These are phyloP conservation scores for Leccinum pellstonianum DNA, from an alignment of 768 basidiomycete genomes.

Conservation along the genomic window DNA sequence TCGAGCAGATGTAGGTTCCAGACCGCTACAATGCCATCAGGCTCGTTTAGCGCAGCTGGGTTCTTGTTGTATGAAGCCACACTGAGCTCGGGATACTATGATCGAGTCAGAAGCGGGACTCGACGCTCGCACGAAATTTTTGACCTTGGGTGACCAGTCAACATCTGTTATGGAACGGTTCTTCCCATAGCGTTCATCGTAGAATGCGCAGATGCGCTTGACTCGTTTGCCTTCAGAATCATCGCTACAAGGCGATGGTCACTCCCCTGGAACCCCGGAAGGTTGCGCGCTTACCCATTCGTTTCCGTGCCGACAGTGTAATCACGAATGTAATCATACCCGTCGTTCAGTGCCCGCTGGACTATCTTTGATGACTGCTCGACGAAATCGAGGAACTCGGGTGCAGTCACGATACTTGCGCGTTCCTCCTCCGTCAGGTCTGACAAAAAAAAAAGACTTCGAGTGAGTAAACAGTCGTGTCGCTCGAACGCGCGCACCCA, in stretches of 20 bases:
- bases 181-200: constrained; percentile 86
- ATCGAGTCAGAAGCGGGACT: background rate
- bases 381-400: constrained; percentile 92
- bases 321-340: constrained; percentile 95
- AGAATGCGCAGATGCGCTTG: constrained; percentile 93
- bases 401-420: constrained; percentile 75
- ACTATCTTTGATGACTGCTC: constrained; percentile 94
- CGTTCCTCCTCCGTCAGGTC: constrained; percentile 80
- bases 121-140: constrained; percentile 7
- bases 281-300: constrained; percentile 58
- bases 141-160: constrained; percentile 96
- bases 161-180: constrained; percentile 94
- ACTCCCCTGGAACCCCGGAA: constrained; percentile 1
- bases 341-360: constrained; percentile 91
- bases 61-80: constrained; percentile 99
- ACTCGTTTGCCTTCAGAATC: constrained; percentile 89
- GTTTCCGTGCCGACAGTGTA: constrained; percentile 90
- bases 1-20: constrained; percentile 97
- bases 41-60: constrained; percentile 87
- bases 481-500: constrained; percentile 1
- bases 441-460: constrained; percentile 25
- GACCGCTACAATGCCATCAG: constrained; percentile 94
- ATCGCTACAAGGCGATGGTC: constrained; percentile 50
- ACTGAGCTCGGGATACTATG: constrained; percentile 90
- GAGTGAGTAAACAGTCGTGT: constrained; percentile 3